Evolutionary conservation across 108 stramenopile genomes (phyloP).

Genomic region (Asterionellopsis glacialis): DNA sequence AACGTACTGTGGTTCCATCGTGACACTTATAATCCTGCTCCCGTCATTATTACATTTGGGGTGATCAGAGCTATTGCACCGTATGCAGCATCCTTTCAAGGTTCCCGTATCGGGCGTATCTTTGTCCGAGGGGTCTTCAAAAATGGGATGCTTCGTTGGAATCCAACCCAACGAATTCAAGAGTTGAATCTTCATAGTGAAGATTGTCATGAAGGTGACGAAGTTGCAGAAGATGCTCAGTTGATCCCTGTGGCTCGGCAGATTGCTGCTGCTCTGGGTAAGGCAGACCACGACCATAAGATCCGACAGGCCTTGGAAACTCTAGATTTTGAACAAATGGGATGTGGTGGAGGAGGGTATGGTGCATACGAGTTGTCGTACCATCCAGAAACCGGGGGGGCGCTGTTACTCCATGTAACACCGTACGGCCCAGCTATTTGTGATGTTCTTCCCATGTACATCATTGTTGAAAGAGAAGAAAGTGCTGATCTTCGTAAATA

Average conservation of each 20-base stretch:
- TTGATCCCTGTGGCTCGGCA: conserved; percentile 36
- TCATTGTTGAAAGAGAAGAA: conserved; percentile 41
- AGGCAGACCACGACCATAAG: conserved; percentile 29
- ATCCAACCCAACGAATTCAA: conserved; percentile 40
- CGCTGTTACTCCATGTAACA: conserved; percentile 49
- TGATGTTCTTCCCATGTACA: conserved; percentile 61
- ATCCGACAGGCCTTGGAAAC: conserved; percentile 15
- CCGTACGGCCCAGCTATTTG: conserved; percentile 69
- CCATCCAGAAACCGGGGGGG: neutral
- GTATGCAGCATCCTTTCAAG: conserved; percentile 60
- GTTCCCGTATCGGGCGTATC: conserved; percentile 52
- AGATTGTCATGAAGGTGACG: conserved; percentile 56
- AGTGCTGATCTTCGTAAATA: conserved; percentile 4
- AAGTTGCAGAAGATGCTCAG: conserved; percentile 33
- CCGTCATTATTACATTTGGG: conserved; percentile 53
- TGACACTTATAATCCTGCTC: conserved; percentile 33
- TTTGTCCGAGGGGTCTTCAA: conserved; percentile 41
- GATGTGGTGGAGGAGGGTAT: conserved; percentile 50
- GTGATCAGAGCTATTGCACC: conserved; percentile 44
- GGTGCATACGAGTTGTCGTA: conserved; percentile 33
- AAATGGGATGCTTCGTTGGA: conserved; percentile 49
- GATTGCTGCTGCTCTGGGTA: conserved; percentile 58
- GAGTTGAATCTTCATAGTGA: conserved; percentile 49
- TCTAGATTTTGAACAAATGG: conserved; percentile 26
- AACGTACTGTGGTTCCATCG: conserved; percentile 16